Evolutionary conservation across 148 eudicot species (phyloP).

Genomic region (Spergularia bocconei): DNA sequence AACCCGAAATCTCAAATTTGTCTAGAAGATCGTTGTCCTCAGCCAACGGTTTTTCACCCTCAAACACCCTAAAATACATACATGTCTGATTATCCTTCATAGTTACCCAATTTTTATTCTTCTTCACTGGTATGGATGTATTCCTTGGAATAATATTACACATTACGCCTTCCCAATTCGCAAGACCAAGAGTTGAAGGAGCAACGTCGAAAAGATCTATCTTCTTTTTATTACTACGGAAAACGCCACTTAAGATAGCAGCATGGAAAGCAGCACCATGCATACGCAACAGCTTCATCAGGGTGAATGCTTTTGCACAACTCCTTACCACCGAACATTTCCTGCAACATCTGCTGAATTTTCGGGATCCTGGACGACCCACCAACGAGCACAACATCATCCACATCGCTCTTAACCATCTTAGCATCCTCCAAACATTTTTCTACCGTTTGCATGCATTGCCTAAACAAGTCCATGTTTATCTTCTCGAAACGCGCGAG

Average conservation of each 20-base stretch:
- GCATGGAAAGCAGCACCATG: conserved; percentile 27
- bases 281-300: conserved; percentile 22
- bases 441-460: conserved; percentile 3
- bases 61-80: not conserved
- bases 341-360: conserved; percentile 13
- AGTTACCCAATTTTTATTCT: not conserved
- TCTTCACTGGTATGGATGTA: conserved; percentile 16
- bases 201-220: conserved; percentile 4
- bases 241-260: conserved; percentile 5
- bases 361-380: conserved; percentile 26
- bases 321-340: conserved; percentile 10
- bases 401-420: not conserved
- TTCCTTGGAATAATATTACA: conserved; percentile 9
- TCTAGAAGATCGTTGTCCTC: conserved; percentile 22
- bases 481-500: conserved; percentile 14
- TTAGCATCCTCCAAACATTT: not conserved
- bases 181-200: conserved; percentile 10
- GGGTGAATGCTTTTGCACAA: conserved; percentile 9
- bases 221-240: not conserved
- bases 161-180: not conserved
- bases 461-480: conserved; percentile 20
- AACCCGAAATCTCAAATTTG: not conserved
- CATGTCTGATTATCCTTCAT: not conserved
- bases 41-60: conserved; percentile 18
- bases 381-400: conserved; percentile 22